A percentile compares a stretch with the other conserved stretches of the same genome.
Evolutionary conservation across 257 asterid genomes (phyloP).

Genomic region (Solanum rostratum): DNA sequence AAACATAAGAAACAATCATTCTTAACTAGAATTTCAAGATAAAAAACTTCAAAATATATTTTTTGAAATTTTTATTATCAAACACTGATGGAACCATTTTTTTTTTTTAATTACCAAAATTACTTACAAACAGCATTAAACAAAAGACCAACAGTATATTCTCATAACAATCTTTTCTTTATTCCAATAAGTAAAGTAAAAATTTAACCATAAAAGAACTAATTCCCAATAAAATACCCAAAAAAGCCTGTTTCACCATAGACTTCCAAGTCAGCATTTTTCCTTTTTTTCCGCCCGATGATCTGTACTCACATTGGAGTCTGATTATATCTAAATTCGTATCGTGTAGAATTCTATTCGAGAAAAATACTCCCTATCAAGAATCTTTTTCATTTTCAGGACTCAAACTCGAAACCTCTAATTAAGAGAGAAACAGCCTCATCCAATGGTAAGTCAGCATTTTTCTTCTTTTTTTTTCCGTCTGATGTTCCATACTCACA

Average conservation of each 20-base stretch:
- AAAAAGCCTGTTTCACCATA: background rate
- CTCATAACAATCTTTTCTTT: background rate
- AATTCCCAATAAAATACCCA: background rate
- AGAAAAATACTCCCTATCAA: too few species aligned
- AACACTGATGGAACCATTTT: too few species aligned
- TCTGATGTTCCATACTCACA: too few species aligned
- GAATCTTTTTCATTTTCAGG: too few species aligned
- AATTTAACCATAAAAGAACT: background rate
- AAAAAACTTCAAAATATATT: background rate
- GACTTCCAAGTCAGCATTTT: background rate
- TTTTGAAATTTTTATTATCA: background rate
- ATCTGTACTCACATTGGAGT: too few species aligned
- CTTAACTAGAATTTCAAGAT: background rate
- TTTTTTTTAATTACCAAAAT: background rate
- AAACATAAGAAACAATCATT: background rate
- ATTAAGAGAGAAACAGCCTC: accelerated
- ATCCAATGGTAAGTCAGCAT: background rate
- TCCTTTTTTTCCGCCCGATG: too few species aligned
- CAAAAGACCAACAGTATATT: background rate
- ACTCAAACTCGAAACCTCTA: accelerated
- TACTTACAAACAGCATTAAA: background rate
- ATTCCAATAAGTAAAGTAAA: background rate
- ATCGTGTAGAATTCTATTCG: too few species aligned
- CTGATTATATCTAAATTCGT: too few species aligned
- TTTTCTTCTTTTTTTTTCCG: too few species aligned